Evolutionary conservation across 2,329 filamentous ascomycete species (phyloP).

Genomic region (Metarhizium guizhouense): DNA sequence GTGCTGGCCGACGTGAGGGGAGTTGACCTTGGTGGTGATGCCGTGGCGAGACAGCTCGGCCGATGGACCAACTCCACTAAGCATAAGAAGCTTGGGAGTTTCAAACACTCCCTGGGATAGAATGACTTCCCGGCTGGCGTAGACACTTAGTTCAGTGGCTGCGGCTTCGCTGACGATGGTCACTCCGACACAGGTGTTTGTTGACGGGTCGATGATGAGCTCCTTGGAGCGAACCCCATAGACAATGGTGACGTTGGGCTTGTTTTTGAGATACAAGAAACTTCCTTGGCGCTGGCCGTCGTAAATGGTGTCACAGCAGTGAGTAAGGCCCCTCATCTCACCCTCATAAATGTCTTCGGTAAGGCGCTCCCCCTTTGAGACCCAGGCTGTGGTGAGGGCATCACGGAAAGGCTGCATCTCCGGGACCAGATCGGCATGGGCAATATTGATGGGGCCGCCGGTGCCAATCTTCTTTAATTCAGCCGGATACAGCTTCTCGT

Average conservation of each 20-base stretch:
- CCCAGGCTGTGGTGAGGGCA: slow-evolving; percentile 41
- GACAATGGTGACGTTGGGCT: slow-evolving; percentile 45
- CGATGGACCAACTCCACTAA: no score
- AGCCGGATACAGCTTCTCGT: slow-evolving; percentile 32
- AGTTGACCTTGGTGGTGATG: no score
- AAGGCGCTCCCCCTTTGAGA: slow-evolving; percentile 38
- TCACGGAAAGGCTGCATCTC: slow-evolving; percentile 43
- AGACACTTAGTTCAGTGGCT: no score
- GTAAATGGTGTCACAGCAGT: slow-evolving; percentile 48
- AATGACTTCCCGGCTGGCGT: no score
- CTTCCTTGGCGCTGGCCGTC: slow-evolving; percentile 43
- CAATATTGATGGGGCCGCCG: slow-evolving; percentile 42
- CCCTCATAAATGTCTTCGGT: slow-evolving; percentile 40
- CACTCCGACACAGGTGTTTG: no score
- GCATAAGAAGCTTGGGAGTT: no score
- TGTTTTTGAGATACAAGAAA: slow-evolving; percentile 40
- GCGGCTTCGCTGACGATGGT: no score
- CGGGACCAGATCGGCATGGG: slow-evolving; percentile 43
- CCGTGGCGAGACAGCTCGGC: no score
- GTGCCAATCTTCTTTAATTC: slow-evolving; percentile 41
- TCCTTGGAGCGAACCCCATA: slow-evolving; percentile 39
- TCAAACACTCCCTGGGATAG: no score
- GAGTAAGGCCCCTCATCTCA: slow-evolving; percentile 41
- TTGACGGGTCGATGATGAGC: slow-evolving; percentile 37
- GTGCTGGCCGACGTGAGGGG: slow-evolving; percentile 30